These are phyloP conservation scores for Debaryomyces singareniensis DNA, from an alignment of 1,139 yeast species.

Conservation along the genomic window DNA sequence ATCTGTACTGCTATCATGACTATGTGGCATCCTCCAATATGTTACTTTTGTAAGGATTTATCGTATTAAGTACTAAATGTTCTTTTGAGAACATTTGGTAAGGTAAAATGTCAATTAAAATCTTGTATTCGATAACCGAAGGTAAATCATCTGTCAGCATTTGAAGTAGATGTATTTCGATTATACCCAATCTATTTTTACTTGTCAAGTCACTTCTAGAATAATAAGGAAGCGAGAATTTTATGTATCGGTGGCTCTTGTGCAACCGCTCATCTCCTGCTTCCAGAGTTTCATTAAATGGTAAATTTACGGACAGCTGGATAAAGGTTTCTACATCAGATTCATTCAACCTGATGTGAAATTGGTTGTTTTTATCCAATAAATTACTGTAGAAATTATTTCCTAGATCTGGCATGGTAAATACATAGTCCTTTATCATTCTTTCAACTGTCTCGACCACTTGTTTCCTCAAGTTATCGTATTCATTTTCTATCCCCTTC, in stretches of 20 bases:
- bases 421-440: conserved; percentile 18
- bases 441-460: conserved; percentile 20
- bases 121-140: conserved; percentile 12
- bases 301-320: conserved; percentile 7
- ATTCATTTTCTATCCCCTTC: conserved; percentile 34
- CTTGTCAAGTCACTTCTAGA: conserved; percentile 12
- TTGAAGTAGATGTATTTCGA: conserved; percentile 27
- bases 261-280: conserved; percentile 5
- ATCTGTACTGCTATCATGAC: too few species aligned
- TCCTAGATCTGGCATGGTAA: conserved; percentile 6
- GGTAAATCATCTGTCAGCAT: conserved; percentile 8
- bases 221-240: conserved; percentile 28
- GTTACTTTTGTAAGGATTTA: too few species aligned
- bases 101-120: conserved; percentile 23
- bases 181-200: conserved; percentile 24
- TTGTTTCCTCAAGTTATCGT: conserved; percentile 28
- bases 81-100: conserved; percentile 8
- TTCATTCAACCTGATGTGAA: conserved; percentile 17
- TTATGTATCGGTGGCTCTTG: conserved; percentile 19
- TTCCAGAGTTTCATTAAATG: conserved; percentile 6
- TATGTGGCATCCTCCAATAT: too few species aligned
- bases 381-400: conserved; percentile 8
- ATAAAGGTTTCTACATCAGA: conserved; percentile 28
- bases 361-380: conserved; percentile 24
- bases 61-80: too few species aligned